Base-by-base conservation (phyloP, 2,329 filamentous ascomycete species). In the Mariannaea elegans region DNA sequence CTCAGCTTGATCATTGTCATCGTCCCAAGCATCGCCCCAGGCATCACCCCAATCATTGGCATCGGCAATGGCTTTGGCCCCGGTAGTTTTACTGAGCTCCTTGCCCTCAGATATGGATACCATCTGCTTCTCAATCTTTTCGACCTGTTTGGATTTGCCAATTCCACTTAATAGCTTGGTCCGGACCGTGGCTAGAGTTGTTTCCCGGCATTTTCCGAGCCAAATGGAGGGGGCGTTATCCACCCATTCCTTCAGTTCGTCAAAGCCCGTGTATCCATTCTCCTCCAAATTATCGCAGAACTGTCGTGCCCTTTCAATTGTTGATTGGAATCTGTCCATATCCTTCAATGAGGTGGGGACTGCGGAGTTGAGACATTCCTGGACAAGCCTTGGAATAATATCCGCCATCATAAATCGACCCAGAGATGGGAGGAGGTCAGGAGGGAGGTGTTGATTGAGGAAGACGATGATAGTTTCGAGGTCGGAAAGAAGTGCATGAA, bases 71-170 rank as follows among this genome's bases (percentile, higher is more conserved):
- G 76, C 77, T 3, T 76, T 78, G 2, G 80, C 79, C 13, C 81
- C 82, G 19, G 82, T 85, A 1, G 85, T 82, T 27, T 70, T 71
- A 32, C 84, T 78, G 34, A 93, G 81, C 61, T 90, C 82, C 55
- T 87, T 86, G 51, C 91, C 90, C 64, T 90, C 87, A 0, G 81
- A 80, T 47, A 84, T 83, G 2, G 88, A 89, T 0, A 97, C 83
- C 73, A 90, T 87, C 70, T 95, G 90, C 47, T 89, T 96, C 75
- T 98, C 94, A 1, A 96, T 82, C 68, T 91, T 87, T 74, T 97
- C 93, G 1, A 97, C 93, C 44, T 84, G 82, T 66, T 87, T 90
- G 13, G 89, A 83, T 23, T 82, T 77, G 8, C 89, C 88, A 36
- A 94, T 83, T 1, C 90, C 91, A 50, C 80, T 79, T 3, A 87